Conservation (phyloP, 805 yeast genomes). For the Monosporozyma solicola region DNA sequence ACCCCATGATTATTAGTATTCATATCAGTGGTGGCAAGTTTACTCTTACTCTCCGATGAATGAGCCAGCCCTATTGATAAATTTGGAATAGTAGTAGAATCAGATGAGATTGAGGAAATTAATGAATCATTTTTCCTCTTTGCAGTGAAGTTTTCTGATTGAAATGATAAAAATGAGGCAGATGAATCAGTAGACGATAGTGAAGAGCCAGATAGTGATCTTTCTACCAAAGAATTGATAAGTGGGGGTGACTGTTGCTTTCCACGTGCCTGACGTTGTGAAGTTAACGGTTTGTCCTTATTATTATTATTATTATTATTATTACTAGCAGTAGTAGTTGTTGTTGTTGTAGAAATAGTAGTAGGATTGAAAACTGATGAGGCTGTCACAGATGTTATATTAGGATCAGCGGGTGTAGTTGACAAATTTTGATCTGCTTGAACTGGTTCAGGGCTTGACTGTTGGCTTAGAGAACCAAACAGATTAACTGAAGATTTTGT, state of each 20-base stretch:
- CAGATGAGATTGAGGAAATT: slow-evolving; percentile 1
- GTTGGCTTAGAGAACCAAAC: not conserved
- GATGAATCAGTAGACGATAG: slow-evolving; percentile 1
- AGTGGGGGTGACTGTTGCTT: not conserved
- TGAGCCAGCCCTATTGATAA: not conserved
- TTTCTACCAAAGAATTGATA: slow-evolving; percentile 1
- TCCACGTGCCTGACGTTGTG: not conserved
- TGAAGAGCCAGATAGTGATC: slow-evolving; percentile 6
- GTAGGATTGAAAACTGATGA: not conserved
- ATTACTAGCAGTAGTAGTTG: not conserved
- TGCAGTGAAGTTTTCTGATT: slow-evolving; percentile 4
- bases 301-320: not conserved
- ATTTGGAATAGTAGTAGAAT: not conserved
- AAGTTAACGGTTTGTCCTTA: not conserved
- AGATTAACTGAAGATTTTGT: not conserved
- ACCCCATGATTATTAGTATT: not conserved
- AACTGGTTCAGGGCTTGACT: not conserved
- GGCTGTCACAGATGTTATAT: not conserved
- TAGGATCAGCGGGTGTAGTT: not conserved
- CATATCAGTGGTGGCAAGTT: not conserved
- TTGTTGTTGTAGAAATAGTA: not conserved
- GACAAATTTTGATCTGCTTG: not conserved
- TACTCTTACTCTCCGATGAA: not conserved
- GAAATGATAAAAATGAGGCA: slow-evolving; percentile 6
- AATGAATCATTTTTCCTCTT: slow-evolving; percentile 1